These are phyloP conservation scores for Avena insularis DNA, from an alignment of 176 grass and related monocot genomes.

Conservation along the genomic window DNA sequence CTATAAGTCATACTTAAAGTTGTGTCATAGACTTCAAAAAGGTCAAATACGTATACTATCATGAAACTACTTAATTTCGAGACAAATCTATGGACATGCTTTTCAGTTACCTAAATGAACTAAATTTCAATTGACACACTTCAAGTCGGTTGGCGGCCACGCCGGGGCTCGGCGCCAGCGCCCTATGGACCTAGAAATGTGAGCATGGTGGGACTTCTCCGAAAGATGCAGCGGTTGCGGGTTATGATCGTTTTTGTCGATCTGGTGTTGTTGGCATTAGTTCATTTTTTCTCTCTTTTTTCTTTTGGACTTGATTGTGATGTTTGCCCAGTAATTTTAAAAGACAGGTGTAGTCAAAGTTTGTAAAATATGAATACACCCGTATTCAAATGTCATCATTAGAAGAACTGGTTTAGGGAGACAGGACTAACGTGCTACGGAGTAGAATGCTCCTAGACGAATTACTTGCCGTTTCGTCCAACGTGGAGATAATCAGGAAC, in stretches of 20 bases:
- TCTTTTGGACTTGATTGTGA: too few species aligned
- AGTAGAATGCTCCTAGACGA: background rate
- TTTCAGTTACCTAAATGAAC: background rate
- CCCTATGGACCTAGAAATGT: too few species aligned
- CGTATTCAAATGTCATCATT: background rate
- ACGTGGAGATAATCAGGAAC: background rate
- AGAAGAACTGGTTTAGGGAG: background rate
- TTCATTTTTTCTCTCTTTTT: too few species aligned
- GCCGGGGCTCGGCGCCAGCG: too few species aligned
- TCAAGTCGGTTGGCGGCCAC: too few species aligned
- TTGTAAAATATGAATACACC: background rate
- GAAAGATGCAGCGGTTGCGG: too few species aligned
- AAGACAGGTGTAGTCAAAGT: background rate
- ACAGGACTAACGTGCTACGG: background rate
- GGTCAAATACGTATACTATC: background rate
- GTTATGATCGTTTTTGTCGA: too few species aligned
- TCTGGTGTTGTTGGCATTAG: too few species aligned
- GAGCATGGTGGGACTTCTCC: too few species aligned
- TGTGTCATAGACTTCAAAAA: background rate
- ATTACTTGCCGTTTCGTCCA: slow-evolving; percentile 24
- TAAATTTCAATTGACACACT: too few species aligned
- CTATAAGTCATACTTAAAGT: too few species aligned
- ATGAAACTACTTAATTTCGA: background rate
- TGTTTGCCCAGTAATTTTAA: background rate
- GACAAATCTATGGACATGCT: background rate